Evolutionary conservation across 768 basidiomycete species (phyloP), one percentile per base, ranked within the genome.

Genomic region (Trametes punicea): DNA sequence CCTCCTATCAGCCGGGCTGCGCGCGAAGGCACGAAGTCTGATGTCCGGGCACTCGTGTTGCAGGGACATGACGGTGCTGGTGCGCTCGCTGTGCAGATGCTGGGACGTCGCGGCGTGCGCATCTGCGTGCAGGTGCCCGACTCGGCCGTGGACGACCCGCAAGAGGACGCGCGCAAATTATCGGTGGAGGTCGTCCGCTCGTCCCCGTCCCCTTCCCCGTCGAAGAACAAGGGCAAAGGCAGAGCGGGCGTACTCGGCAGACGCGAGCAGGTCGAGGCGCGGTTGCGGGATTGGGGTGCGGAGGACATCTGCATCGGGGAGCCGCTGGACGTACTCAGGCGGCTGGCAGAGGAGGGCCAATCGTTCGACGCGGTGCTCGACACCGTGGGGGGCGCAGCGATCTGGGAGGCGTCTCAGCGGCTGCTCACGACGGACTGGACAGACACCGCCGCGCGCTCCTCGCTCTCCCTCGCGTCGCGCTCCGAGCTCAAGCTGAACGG

Each of bases 281-380:
- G 74, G 36, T 77, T 87, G 45, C 76, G 83, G 34, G 72, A 66
- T 25, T 88, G 88, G 81, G 91, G 90, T 41, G 88, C 80, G 2
- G 86, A 89, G 61, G 90, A 89, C 60, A 82, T 93, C 8, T 77
- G 90, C 21, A 87, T 89, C 59, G 90, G 71, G 33, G 66, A 71
- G n/a, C 79, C 81, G 7, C 67, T 77, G 3, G 78, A 77, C 46
- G 79, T 86, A 29, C 70, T 87, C 29, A 79, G 79, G 51, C 70
- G 77, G 51, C 64, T 84, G 18, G 70, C 71, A 23, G 75, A 71
- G 44, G 83, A 83, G 45, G 81, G 81, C 21, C 79, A 81, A 13
- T 68, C 74, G 30, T 88, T 94, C 68, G 92, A 95, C 66, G 87
- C 83, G 20, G 79, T 97, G 2, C 69, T 95, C 58, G 94, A 96